Evolutionary conservation across 257 asterid genomes (phyloP), one percentile per base, ranked within the genome.

Genomic region (Perilla frutescens): DNA sequence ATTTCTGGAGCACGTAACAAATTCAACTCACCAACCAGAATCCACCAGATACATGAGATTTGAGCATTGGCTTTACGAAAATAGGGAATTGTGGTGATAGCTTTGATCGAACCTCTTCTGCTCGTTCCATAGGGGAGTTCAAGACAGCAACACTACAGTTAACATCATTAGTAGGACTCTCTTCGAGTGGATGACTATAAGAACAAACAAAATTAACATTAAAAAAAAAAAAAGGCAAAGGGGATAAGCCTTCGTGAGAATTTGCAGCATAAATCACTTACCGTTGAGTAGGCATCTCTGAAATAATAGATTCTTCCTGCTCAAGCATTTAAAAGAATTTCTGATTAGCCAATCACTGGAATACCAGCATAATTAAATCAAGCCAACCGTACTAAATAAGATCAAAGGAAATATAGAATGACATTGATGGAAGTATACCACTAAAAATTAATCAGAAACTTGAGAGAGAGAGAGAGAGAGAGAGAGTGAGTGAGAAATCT

Each of bases 21-120:
- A 26, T 48, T 64, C 31, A 37, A 78, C 94, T 71, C 69, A 88
- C 96, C 96, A 90, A 58, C 92, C 92, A 88, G 72, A 87, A 90
- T 68, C 89, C 89, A 15, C 89, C 83, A 12, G 83, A 37, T 10
- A 89, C 88, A 62, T 91, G 97, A 7, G 93, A 89, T 68, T 51
- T 81, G 53, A 82, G 84, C 91, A 91, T 73, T 40, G 0, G 15
- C 81, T 87, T 89, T 20, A 76, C 7, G 50, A 86, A 83, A 60
- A 81, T 81, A 50, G 96, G 97, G 62, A 44, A 82, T 0, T 57
- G 15, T 1, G 69, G 9, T 1, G 84, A 43, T 68, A 89, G 71
- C 32, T 76, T 85, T 11, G 63, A 78, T 81, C 72, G 84, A 78
- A 91, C 57, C 65, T 81, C 83, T 61, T 62, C 31, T 4, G 91